These are phyloP conservation scores for Cryptomeria japonica DNA, from an alignment of 75 land plant species.

Conservation along the genomic window DNA sequence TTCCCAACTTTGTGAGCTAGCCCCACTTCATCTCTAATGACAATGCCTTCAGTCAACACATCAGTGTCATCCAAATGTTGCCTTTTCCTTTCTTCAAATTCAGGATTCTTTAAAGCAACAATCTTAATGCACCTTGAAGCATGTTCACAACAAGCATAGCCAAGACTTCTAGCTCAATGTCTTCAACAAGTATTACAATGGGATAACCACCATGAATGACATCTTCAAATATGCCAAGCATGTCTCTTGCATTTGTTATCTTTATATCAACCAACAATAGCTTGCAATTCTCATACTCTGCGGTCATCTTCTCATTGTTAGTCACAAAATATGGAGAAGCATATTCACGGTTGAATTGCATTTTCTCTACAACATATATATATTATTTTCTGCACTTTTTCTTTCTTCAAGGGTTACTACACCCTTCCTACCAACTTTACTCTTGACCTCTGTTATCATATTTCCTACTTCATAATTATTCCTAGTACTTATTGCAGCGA, in stretches of 20 bases:
- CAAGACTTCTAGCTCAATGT: too few relatives aligned
- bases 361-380: slow-evolving; percentile 84
- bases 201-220: too few relatives aligned
- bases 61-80: slow-evolving; percentile 86
- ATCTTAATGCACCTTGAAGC: slow-evolving; percentile 48
- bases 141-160: too few relatives aligned
- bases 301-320: slow-evolving; percentile 83
- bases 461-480: too few relatives aligned
- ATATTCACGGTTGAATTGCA: slow-evolving; percentile 83
- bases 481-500: too few relatives aligned
- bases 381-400: slow-evolving; percentile 45
- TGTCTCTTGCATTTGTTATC: slow-evolving; percentile 25
- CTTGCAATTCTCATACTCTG: slow-evolving; percentile 82
- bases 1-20: slow-evolving; percentile 57
- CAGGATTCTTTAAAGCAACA: slow-evolving; percentile 88
- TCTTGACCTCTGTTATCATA: too few relatives aligned
- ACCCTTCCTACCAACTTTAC: too few relatives aligned
- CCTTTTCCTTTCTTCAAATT: slow-evolving; percentile 85
- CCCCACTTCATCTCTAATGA: slow-evolving; percentile 80
- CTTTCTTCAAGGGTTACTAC: too few relatives aligned
- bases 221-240: too few relatives aligned
- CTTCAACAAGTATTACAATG: too few relatives aligned
- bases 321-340: slow-evolving; percentile 38
- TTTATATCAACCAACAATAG: too few relatives aligned
- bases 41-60: slow-evolving; percentile 76